Base-by-base conservation (phyloP, 805 yeast species). In the Nakazawaea wickerhamii region DNA sequence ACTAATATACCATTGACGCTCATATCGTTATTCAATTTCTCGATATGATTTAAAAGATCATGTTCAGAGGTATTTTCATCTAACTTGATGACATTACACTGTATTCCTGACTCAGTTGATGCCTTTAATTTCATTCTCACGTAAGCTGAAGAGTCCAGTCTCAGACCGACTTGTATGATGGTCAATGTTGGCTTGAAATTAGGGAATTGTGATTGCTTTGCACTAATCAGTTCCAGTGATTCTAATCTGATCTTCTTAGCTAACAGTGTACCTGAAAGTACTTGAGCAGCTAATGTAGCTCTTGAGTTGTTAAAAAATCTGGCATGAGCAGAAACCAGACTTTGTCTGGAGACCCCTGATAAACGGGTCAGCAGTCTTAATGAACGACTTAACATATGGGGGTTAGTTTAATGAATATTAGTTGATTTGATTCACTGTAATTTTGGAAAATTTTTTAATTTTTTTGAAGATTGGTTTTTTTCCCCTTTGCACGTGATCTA, bases 111-210 rank as follows among this genome's bases (percentile, higher is more conserved):
- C 48, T 86, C 90, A 37, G 75, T 68, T 26, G 96, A 95, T 11
- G 96, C 95, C 67, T 85, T 89, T 51, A 86, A 71, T 65, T 91
- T 91, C 82, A 90, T 86, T 49, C 82, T 77, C 42, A 91, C 97
- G 64, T 91, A 91, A 9, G 96, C 86, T 11, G 86, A 75, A 2
- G 96, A 86, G 59, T 91, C 99, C 23, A 91, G 91, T 48, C 97
- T 74, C 40, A 70, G 72, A 33, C 98, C 97, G 26, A 91, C 95
- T 65, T 91, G 98, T 47, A 91, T 70, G 52, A 91, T 89, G 30
- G 86, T 81, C 54, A 91, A 70, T 42, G 74, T 72, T 7, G 98
- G 97, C 47, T 71, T 67, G 66, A 87, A 87, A n/a, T 58, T 52
- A 6, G 76, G 65, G 48, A 68, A 60, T 39, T 53, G 44, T 2